phyloP scores from a whole-genome alignment of 345 rosid species.

The Euphorbia tirucalli region DNA sequence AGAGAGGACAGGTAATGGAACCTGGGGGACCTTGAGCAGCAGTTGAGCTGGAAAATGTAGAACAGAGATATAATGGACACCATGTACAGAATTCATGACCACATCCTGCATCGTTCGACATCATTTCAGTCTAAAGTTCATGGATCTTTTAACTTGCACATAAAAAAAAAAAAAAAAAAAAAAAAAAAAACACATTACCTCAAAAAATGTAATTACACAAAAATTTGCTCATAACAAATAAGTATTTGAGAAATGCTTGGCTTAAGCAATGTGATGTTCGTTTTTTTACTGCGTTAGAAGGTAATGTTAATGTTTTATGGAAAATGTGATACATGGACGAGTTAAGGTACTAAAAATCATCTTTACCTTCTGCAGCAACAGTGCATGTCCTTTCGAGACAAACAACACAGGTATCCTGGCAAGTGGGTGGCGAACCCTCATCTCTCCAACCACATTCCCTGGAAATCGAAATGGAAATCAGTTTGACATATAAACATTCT shows the following conservation, averaged over 20 bases:
- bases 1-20: conserved; percentile 85
- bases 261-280: no score
- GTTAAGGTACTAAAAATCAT: not conserved
- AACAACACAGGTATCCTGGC: conserved; percentile 79
- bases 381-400: conserved; percentile 84
- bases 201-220: no score
- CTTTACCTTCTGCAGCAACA: conserved; percentile 76
- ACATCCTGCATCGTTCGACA: conserved; percentile 54
- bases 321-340: no score
- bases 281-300: no score
- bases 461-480: no score
- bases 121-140: not conserved
- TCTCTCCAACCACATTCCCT: conserved; percentile 94
- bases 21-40: conserved; percentile 57
- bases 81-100: conserved; percentile 84
- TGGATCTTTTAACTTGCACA: no score
- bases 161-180: no score
- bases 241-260: no score
- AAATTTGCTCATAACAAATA: no score
- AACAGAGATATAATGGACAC: conserved; percentile 86
- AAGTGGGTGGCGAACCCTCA: conserved; percentile 40
- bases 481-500: not conserved
- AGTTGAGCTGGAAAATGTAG: conserved; percentile 49
- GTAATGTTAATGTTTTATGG: no score
- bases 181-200: not conserved